Percentiles rank a stretch among this genome's conserved stretches.
These are phyloP conservation scores for Aspergillus flavus DNA, from an alignment of 2,329 filamentous ascomycete species.

Conservation along the genomic window DNA sequence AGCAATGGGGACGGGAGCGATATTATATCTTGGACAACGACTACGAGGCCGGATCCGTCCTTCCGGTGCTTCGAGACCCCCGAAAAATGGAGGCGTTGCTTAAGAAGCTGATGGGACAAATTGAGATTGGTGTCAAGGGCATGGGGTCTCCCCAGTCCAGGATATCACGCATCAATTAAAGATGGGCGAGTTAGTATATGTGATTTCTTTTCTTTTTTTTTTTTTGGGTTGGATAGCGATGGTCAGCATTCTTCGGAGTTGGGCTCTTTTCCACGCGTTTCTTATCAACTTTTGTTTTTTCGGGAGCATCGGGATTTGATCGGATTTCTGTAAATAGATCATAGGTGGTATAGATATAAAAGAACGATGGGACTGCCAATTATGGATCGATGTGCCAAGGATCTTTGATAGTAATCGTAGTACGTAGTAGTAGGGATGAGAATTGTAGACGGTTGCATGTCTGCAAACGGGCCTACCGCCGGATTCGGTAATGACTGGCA, in stretches of 20 bases:
- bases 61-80: constrained; percentile 31
- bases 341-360: not conserved
- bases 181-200: not conserved
- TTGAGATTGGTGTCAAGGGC: constrained; percentile 31
- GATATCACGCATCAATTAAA: constrained; percentile 25
- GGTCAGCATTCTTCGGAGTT: constrained; percentile 11
- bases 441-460: constrained; percentile 12
- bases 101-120: constrained; percentile 33
- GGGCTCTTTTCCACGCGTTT: constrained; percentile 11
- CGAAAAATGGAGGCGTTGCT: constrained; percentile 32
- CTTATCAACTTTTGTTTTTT: constrained; percentile 1
- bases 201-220: not conserved
- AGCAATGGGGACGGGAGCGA: constrained; percentile 32
- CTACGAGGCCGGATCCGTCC: constrained; percentile 41
- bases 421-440: not conserved
- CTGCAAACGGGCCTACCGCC: constrained; percentile 24
- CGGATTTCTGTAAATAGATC: constrained; percentile 19
- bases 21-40: constrained; percentile 39
- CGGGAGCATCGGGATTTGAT: not conserved
- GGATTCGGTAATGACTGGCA: constrained; percentile 13
- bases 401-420: not conserved
- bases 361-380: constrained; percentile 10
- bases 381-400: not conserved
- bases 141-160: constrained; percentile 32
- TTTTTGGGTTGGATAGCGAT: not conserved